A percentile compares a stretch with the other conserved stretches of the same genome.
These are phyloP conservation scores for Lumnitzera racemosa DNA, from an alignment of 345 rosid genomes.

Conservation along the genomic window DNA sequence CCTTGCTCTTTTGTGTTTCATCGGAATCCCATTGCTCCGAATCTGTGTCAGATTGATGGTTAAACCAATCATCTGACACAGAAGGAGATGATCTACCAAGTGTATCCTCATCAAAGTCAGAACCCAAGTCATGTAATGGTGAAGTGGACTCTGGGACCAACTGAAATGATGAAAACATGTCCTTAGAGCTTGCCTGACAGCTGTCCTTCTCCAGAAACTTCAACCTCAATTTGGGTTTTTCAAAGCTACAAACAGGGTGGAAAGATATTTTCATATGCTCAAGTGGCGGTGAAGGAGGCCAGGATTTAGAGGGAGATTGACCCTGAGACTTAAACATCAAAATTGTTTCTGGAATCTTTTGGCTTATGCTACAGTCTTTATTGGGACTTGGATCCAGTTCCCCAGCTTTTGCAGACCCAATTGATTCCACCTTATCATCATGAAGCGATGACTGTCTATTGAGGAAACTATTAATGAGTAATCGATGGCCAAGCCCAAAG, in stretches of 20 bases:
- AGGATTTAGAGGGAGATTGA: slow-evolving; percentile 27
- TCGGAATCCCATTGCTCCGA: slow-evolving; percentile 76
- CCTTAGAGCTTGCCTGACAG: slow-evolving; percentile 19
- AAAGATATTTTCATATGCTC: slow-evolving; percentile 78
- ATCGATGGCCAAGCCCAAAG: slow-evolving; percentile 49
- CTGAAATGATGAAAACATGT: slow-evolving; percentile 65
- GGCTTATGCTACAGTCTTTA: too few relatives aligned
- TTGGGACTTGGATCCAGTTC: too few relatives aligned
- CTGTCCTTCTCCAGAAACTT: slow-evolving; percentile 35
- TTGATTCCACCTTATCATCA: slow-evolving; percentile 28
- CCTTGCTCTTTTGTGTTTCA: slow-evolving; percentile 32
- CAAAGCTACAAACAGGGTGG: slow-evolving; percentile 42
- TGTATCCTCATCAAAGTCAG: slow-evolving; percentile 62
- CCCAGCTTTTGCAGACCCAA: slow-evolving; percentile 16
- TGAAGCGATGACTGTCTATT: slow-evolving; percentile 32
- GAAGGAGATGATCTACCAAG: slow-evolving; percentile 65
- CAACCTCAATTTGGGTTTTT: slow-evolving; percentile 50
- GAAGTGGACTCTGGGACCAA: slow-evolving; percentile 55
- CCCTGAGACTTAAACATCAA: slow-evolving; percentile 24
- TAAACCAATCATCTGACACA: slow-evolving; percentile 56
- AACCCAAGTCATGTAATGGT: slow-evolving; percentile 21
- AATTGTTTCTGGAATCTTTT: slow-evolving; percentile 17
- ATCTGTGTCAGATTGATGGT: slow-evolving; percentile 43
- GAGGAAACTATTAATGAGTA: slow-evolving; percentile 42
- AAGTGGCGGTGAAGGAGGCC: slow-evolving; percentile 58